Percentiles rank a stretch among this genome's conserved stretches.
phyloP scores from a whole-genome alignment of 768 basidiomycete genomes.

The Sporobolomyces phaffii region DNA sequence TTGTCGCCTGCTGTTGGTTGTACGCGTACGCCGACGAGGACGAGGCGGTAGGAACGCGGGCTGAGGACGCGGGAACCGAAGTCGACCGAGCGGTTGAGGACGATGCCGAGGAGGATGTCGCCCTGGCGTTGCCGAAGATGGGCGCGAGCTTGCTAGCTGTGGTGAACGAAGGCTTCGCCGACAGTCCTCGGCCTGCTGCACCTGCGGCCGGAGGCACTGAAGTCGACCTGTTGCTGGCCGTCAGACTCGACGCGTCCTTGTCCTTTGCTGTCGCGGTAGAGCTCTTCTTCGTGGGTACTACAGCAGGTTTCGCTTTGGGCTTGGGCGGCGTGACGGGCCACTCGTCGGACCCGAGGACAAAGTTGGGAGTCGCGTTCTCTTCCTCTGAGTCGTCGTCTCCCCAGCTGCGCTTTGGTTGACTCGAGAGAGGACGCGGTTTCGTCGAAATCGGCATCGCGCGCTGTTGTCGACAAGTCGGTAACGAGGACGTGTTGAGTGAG shows the following conservation, averaged over 20 bases:
- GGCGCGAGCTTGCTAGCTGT: conserved; percentile 4
- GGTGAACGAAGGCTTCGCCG: neutral
- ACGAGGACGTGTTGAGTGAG: neutral
- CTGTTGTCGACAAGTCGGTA: no score
- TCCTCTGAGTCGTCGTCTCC: conserved; percentile 19
- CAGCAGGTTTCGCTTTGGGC: neutral
- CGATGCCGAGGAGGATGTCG: neutral
- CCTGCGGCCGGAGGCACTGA: neutral
- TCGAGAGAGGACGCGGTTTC: conserved; percentile 15
- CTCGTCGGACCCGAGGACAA: conserved; percentile 19
- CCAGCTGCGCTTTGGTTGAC: conserved; percentile 35
- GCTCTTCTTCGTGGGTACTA: neutral
- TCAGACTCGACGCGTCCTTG: neutral
- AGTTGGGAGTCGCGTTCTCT: conserved; percentile 22
- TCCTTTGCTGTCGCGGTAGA: neutral
- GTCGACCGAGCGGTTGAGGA: neutral
- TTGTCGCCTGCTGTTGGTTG: conserved; percentile 11
- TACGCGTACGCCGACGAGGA: conserved; percentile 15
- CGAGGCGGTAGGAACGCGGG: neutral
- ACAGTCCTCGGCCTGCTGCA: neutral
- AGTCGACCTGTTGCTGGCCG: neutral
- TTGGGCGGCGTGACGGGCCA: conserved; percentile 34
- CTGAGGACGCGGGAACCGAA: neutral
- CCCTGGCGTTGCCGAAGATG: neutral
- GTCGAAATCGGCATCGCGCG: neutral